Evolutionary conservation across 164 flowering plant genomes (phyloP).

Genomic region (Tetrastigma voinierianum): DNA sequence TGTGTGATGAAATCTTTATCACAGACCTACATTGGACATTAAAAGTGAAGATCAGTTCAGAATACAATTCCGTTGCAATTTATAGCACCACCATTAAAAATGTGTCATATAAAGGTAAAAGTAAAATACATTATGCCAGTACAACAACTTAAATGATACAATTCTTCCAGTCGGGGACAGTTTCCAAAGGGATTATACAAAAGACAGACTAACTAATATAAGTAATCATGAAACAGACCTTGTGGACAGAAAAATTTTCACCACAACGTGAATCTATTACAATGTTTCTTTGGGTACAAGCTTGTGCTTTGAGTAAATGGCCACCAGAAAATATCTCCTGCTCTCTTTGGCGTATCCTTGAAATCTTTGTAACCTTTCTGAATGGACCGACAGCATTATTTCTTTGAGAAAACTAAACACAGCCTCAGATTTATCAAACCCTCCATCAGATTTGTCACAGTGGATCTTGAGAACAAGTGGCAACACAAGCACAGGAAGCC

Average conservation of each 20-base stretch:
- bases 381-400: slow-evolving; percentile 53
- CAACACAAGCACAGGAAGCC: slow-evolving; percentile 84
- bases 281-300: slow-evolving; percentile 72
- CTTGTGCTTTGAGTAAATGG: slow-evolving; percentile 94
- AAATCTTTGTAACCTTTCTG: slow-evolving; percentile 52
- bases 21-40: slow-evolving; percentile 26
- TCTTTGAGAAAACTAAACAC: slow-evolving; percentile 62
- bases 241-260: slow-evolving; percentile 83
- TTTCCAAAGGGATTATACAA: neutral
- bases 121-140: neutral
- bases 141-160: no score
- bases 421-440: slow-evolving; percentile 70
- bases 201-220: neutral
- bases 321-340: slow-evolving; percentile 85
- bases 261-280: slow-evolving; percentile 98
- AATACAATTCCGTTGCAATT: neutral
- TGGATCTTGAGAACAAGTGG: slow-evolving; percentile 63
- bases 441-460: slow-evolving; percentile 66
- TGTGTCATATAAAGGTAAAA: no score
- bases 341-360: slow-evolving; percentile 72
- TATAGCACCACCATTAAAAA: neutral
- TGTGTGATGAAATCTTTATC: slow-evolving; percentile 43
- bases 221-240: slow-evolving; percentile 42
- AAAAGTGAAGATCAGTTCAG: slow-evolving; percentile 5
- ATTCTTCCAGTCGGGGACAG: no score